Evolutionary conservation across 2,329 filamentous ascomycete genomes (phyloP).

Genomic region (Ophiostoma tasmaniense): DNA sequence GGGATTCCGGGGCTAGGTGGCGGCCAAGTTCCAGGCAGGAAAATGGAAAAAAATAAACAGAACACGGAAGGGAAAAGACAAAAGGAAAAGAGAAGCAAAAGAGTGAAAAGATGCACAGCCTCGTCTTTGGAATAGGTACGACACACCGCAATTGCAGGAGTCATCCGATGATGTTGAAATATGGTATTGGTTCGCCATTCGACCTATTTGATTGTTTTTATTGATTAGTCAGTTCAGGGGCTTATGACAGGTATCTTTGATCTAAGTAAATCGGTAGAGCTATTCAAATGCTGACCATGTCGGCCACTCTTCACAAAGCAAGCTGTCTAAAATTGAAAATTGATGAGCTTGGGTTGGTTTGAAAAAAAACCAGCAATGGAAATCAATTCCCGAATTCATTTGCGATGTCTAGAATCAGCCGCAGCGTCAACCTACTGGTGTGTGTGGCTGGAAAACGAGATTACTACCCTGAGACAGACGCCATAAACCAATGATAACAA

Average conservation of each 20-base stretch:
- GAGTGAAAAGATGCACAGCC: neutral
- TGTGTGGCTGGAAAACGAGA: neutral
- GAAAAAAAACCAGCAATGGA: too few species aligned
- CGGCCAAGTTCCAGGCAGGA: neutral
- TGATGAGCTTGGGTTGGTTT: too few species aligned
- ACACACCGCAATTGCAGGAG: neutral
- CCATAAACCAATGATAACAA: neutral
- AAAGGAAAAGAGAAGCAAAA: neutral
- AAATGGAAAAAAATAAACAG: neutral
- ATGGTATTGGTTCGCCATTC: neutral
- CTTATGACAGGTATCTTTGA: neutral
- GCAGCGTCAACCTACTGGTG: neutral
- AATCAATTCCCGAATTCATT: neutral
- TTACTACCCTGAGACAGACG: neutral
- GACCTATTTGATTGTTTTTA: neutral
- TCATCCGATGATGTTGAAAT: neutral
- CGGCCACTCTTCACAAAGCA: too few species aligned
- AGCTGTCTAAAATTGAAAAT: too few species aligned
- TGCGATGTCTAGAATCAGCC: neutral
- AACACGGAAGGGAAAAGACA: neutral
- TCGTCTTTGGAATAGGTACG: neutral
- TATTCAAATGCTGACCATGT: neutral
- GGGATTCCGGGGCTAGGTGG: neutral
- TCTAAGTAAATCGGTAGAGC: neutral
- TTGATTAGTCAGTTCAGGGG: neutral